Base-by-base conservation (phyloP, 129 eudicot species). In the Dittrichia graveolens region DNA sequence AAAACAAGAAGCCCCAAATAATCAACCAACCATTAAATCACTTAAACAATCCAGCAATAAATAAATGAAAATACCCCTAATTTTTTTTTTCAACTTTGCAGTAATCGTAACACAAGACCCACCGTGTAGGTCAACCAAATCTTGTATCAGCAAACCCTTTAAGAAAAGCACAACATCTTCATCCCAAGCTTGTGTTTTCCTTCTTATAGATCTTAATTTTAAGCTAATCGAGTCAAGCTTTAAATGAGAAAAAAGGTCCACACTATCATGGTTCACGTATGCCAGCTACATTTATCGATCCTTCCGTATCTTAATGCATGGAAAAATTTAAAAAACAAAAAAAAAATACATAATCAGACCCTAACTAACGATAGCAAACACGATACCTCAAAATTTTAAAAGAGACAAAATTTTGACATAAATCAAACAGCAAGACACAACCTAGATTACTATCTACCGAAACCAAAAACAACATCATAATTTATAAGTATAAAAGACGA, bases 231-330 rank as follows among this genome's bases (percentile, higher is more conserved):
- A 3, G 10, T 73, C 19, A 10, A 38, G 5, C 39, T 35, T 18
- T 10, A 43, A 38, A 64, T 12, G 6, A 64, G 10, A 54, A 65
- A 46, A 10, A 31, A 56, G 56, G 56, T 66, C 31, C 56, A 44
- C 37, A 67, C 80, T 66, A 31, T 35, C 67, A 56, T 41, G 24
- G 56, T 15, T 55, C n/a, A 55, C 34, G 47, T 63, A 15, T 41
- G 43, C 11, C 46, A 6, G 15, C 70, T 61, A 61, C 8, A 49
- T 49, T 24, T 11, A 55, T 8, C 43, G n/a, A 50, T 31, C 55
- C 39, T 15, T 61, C 50, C 56, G 50, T 18, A 61, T 31, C 34
- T 24, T 19, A 65, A 53, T 18, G 44, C 64, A 75, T 46, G 55
- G 44, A 72, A 43, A 4, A 65, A 31, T 53, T 75, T 18, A 7